Base-by-base conservation (phyloP, 805 yeast genomes). In the Metschnikowia sp. region DNA sequence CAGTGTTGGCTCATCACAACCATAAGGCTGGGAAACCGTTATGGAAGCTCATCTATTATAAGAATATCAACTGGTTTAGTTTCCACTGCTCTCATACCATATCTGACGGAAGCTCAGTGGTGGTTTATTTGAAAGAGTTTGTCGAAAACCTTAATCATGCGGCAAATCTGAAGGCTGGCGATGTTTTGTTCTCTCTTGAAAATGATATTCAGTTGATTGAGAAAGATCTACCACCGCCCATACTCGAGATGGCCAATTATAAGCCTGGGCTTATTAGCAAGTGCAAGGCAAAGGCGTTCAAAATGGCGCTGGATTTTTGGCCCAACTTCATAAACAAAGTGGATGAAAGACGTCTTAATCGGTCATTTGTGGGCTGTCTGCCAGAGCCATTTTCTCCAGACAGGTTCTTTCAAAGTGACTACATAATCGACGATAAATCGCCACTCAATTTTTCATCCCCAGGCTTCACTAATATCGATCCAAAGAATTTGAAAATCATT, bases 101-200 rank as follows among this genome's bases (percentile, higher is more conserved):
- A 42, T 45, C 52, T 8, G 52, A 49, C 22, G 52, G 49, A 2
- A 49, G 52, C 12, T 45, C 52, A 8, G 40, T 45, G 12, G 39
- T 45, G 30, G 49, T 49, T 5, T 49, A 45, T 26, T 29, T 49
- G 31, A 45, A 49, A 29, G 52, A 49, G 9, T 36, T 45, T 22
- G 49, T 49, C 19, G 52, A 49, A 30, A 34, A 32, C 8, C 39
- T 45, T 22, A 45, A 49, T 39, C 41, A 28, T 19, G 36, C 32
- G 29, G 22, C 19, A 7, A 19, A 34, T 18, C 12, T 18, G 15
- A 36, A 34, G 22, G 32, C 36, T 10, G 10, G 11, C 15, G 47
- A 42, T n/a, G 32, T 34, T 2, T 40, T 49, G 13, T 49, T 49
- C n/a, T 22, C 42, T 18, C 39, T 49, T 31, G 32, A 35, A 19